A percentile compares a stretch with the other conserved stretches of the same genome.
These are phyloP conservation scores for Pichia deserticola DNA, from an alignment of 805 yeast species.

Conservation along the genomic window DNA sequence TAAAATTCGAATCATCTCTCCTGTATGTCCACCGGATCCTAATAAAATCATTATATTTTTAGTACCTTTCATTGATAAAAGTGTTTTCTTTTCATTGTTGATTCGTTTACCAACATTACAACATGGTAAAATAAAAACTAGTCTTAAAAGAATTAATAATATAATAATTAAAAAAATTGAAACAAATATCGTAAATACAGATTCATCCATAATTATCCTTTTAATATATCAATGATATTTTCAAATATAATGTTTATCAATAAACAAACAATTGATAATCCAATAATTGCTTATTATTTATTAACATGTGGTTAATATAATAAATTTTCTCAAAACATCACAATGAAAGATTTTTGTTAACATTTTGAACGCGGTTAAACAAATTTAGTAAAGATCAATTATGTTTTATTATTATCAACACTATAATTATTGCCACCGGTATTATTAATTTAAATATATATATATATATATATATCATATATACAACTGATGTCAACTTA, in stretches of 20 bases:
- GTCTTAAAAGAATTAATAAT: conserved; percentile 8
- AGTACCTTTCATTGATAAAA: neutral
- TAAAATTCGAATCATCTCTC: conserved; percentile 81
- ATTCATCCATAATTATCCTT: conserved; percentile 17
- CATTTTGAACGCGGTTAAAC: too few species aligned
- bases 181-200: conserved; percentile 14
- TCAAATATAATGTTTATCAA: too few species aligned
- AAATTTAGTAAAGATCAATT: too few species aligned
- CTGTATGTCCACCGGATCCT: conserved; percentile 97
- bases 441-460: too few species aligned
- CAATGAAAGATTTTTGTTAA: too few species aligned
- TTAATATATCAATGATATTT: neutral
- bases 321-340: too few species aligned
- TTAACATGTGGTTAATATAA: too few species aligned
- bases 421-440: too few species aligned
- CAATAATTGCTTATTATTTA: too few species aligned
- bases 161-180: conserved; percentile 8
- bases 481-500: conserved; percentile 12
- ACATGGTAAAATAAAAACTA: conserved; percentile 21
- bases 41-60: conserved; percentile 48
- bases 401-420: too few species aligned
- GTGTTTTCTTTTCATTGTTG: neutral
- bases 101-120: conserved; percentile 1
- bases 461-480: too few species aligned
- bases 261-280: too few species aligned